Base-by-base conservation (phyloP, 371 early-diverging fungal genomes). In the Rhizomucor pusillus region DNA sequence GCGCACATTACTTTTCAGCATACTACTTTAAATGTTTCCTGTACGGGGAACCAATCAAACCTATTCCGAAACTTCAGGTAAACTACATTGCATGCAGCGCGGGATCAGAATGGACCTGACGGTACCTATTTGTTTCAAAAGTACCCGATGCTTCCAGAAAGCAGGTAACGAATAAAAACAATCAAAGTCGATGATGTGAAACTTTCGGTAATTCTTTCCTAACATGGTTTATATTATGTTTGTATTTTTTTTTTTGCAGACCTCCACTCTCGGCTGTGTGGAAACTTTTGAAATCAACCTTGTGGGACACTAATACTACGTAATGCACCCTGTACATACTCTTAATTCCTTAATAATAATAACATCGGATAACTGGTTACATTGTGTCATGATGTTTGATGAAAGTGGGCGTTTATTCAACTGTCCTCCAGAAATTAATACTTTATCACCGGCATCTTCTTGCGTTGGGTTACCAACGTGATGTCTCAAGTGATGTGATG, bases 91-190 rank as follows among this genome's bases (percentile, higher is more conserved):
- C 29, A n/a, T 29, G 29, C 29, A 29, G 5, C 3, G 29, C 29
- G 29, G n/a, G 29, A 29, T 7, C 3, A 29, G 29, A 29, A 29
- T 7, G 29, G 3, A 29, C 29, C 29, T 29, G 29, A 29, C 29
- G 7, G 3, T 29, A 5, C 29, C 5, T 29, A 20, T 47, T 41
- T 43, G 54, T n/a, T 43, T 16, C 18, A 22, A 13, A 53, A 75
- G 68, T 81, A 83, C 41, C 77, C 84, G 24, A 83, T 83, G 84
- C 59, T 83, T 19, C 84, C 84, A 1, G 81, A 80, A 52, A 72
- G 65, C 49, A 73, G 82, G 80, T 78, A 58, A 59, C 37, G 35
- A 44, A 47, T 35, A 23, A 20, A 23, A 16, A 47, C 29, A 7
- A 33, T 39, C 14, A 14, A 47, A 35, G n/a, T 16, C 11, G 14